Percentiles rank a stretch among this genome's conserved stretches.
Evolutionary conservation across 257 asterid species (phyloP).

Genomic region (Plectranthus barbatus): DNA sequence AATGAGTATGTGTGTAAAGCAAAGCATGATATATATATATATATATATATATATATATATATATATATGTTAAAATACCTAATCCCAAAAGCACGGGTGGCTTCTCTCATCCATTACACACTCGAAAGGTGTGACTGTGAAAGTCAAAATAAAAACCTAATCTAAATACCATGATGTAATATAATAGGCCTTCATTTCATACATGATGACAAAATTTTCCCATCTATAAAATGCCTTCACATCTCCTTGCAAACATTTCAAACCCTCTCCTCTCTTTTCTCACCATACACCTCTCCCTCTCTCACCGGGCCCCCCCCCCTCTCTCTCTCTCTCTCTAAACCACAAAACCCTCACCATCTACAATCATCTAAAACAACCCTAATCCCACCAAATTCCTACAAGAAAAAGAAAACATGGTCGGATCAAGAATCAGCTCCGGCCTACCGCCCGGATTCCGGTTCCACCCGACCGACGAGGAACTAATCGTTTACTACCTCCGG

Average conservation of each 20-base stretch:
- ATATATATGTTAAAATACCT: too few species aligned
- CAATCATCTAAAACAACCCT: neutral
- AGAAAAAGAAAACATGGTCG: slow-evolving; percentile 34
- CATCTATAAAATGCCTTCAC: slow-evolving; percentile 36
- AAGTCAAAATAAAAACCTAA: too few species aligned
- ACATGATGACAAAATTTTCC: slow-evolving; percentile 33
- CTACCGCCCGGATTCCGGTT: slow-evolving; percentile 94
- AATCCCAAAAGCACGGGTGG: too few species aligned
- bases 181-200: too few species aligned
- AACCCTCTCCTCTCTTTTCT: slow-evolving; percentile 25
- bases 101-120: too few species aligned
- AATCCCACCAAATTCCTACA: neutral
- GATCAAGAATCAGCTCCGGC: slow-evolving; percentile 30
- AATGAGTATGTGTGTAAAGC: too few species aligned
- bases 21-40: too few species aligned
- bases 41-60: too few species aligned
- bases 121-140: too few species aligned
- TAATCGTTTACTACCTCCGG: slow-evolving; percentile 61
- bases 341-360: neutral
- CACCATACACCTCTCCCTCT: neutral
- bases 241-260: slow-evolving; percentile 56
- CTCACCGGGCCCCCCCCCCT: too few species aligned
- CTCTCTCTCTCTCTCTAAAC: too few species aligned
- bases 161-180: too few species aligned
- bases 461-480: slow-evolving; percentile 86